Conservation (phyloP, 768 basidiomycete species). For the Hericium rajendrae region DNA sequence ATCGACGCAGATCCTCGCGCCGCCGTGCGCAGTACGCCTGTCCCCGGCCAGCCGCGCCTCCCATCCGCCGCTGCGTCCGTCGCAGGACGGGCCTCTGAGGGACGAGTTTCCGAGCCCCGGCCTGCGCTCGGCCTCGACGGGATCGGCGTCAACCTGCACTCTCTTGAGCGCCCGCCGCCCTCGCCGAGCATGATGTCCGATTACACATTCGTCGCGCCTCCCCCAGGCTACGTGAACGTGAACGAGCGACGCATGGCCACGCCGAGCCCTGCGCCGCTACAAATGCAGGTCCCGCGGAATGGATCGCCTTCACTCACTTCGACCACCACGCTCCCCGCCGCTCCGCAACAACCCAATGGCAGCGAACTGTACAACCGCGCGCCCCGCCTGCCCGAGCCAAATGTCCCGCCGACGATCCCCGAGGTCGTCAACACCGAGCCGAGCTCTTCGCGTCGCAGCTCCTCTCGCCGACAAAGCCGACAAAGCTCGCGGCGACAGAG, state of each 20-base stretch:
- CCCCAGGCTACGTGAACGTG: background rate
- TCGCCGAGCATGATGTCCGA: background rate
- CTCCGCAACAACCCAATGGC: background rate
- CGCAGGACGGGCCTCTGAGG: background rate
- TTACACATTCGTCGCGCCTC: background rate
- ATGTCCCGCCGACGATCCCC: slow-evolving; percentile 10
- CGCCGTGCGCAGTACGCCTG: background rate
- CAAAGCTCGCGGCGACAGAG: too few species aligned
- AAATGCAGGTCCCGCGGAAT: background rate
- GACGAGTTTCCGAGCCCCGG: background rate
- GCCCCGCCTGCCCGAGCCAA: background rate
- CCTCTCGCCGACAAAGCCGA: background rate
- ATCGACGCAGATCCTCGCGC: background rate
- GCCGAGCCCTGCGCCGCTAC: background rate
- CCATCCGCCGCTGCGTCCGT: background rate
- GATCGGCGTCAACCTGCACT: background rate
- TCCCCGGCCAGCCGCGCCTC: background rate
- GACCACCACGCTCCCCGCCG: background rate
- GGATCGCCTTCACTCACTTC: background rate
- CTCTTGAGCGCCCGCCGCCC: background rate
- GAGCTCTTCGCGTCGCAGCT: background rate
- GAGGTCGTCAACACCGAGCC: slow-evolving; percentile 11
- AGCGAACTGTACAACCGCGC: background rate
- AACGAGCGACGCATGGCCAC: background rate
- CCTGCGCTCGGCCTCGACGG: background rate